phyloP scores from a whole-genome alignment of 495 filamentous ascomycete species.

The Penicillium malachiteum region DNA sequence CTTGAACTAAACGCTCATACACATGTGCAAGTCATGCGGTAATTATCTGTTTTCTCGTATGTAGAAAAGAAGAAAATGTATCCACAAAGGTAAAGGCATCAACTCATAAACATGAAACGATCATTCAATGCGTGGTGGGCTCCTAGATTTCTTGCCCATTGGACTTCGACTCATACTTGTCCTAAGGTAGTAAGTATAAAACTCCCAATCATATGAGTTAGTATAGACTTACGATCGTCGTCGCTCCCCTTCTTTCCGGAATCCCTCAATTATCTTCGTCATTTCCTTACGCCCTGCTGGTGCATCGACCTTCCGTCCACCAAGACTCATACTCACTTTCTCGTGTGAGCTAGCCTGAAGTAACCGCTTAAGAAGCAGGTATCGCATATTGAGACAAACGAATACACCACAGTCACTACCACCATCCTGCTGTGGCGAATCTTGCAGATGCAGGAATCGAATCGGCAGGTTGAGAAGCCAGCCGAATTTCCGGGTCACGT shows the following conservation, averaged over 20 bases:
- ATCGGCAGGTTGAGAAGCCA: slow-evolving; percentile 63
- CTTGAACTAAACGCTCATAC: too few relatives aligned
- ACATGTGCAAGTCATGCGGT: not conserved
- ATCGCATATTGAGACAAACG: slow-evolving; percentile 90
- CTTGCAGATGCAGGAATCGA: slow-evolving; percentile 71
- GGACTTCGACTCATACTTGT: slow-evolving; percentile 33
- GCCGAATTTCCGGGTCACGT: slow-evolving; percentile 61
- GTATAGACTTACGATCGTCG: slow-evolving; percentile 69
- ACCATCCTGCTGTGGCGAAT: slow-evolving; percentile 90
- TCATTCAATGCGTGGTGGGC: slow-evolving; percentile 48
- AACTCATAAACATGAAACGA: slow-evolving; percentile 11
- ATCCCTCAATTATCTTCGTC: slow-evolving; percentile 75
- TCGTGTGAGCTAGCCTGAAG: slow-evolving; percentile 69
- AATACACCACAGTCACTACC: slow-evolving; percentile 93
- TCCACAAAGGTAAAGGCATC: slow-evolving; percentile 17
- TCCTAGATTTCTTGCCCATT: slow-evolving; percentile 40
- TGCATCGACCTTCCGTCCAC: slow-evolving; percentile 75
- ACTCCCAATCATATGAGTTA: too few relatives aligned
- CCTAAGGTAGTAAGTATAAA: slow-evolving; percentile 14
- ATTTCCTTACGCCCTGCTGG: slow-evolving; percentile 78
- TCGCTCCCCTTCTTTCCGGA: slow-evolving; percentile 78
- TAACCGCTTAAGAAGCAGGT: slow-evolving; percentile 81
- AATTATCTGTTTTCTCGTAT: slow-evolving; percentile 5
- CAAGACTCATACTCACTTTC: slow-evolving; percentile 93
- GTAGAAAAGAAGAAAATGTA: slow-evolving; percentile 9